These are phyloP conservation scores for Hydrangea macrophylla DNA, from an alignment of 148 eudicot genomes.

Conservation along the genomic window DNA sequence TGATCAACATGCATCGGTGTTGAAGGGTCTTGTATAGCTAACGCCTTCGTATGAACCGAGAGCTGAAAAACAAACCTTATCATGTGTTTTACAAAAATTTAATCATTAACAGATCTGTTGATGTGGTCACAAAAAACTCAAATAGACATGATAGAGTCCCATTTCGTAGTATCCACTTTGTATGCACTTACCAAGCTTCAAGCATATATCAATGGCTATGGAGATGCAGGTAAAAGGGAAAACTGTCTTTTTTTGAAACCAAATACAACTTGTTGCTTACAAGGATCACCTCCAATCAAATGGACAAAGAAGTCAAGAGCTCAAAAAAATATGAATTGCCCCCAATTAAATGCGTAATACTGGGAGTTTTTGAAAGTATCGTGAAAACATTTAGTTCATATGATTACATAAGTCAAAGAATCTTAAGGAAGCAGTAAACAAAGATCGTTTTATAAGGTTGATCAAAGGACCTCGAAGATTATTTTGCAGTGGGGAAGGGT, in stretches of 20 bases:
- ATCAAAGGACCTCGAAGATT: background rate
- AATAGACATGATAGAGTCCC: background rate
- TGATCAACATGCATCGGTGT: conserved; percentile 14
- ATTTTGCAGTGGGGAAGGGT: background rate
- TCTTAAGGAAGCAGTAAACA: background rate
- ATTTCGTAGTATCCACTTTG: background rate
- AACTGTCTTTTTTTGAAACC: background rate
- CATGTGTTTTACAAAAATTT: conserved; percentile 1
- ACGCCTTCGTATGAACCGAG: conserved; percentile 13
- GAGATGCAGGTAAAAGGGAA: background rate
- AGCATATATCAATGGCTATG: background rate
- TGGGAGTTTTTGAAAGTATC: background rate
- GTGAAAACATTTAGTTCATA: background rate
- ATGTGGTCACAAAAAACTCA: background rate
- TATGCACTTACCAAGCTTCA: background rate
- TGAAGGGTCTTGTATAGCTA: conserved; percentile 20
- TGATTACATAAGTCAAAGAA: too few relatives aligned
- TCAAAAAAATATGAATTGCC: background rate
- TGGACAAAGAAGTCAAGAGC: background rate
- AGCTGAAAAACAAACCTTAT: conserved; percentile 19
- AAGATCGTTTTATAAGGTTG: too few relatives aligned
- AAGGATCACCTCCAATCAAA: background rate
- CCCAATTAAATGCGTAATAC: background rate
- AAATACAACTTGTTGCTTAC: background rate
- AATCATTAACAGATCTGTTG: background rate